Evolutionary conservation across 2,329 filamentous ascomycete species (phyloP).

Genomic region (Fusarium austroafricanum): DNA sequence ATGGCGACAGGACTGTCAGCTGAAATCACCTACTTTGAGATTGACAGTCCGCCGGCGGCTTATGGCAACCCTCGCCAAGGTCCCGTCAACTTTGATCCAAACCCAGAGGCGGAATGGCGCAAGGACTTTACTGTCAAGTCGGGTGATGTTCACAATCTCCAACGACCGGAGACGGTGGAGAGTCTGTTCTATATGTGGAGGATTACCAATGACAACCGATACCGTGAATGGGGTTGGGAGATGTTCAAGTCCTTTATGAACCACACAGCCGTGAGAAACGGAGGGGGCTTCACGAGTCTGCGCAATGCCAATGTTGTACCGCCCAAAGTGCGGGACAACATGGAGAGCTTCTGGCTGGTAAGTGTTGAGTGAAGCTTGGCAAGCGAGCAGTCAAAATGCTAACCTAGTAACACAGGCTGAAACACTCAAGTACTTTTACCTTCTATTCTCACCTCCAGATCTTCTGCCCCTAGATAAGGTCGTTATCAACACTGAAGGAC

Average conservation of each 20-base stretch:
- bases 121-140: conserved; percentile 82
- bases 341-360: conserved; percentile 99
- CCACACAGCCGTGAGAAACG: conserved; percentile 81
- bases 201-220: conserved; percentile 89
- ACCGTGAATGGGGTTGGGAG: conserved; percentile 97
- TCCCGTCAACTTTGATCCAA: conserved; percentile 62
- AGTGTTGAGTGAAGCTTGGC: conserved; percentile 49
- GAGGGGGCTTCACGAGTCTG: conserved; percentile 85
- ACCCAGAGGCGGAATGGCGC: conserved; percentile 73
- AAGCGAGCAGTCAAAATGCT: conserved; percentile 6
- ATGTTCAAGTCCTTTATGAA: conserved; percentile 96
- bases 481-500: conserved; percentile 96
- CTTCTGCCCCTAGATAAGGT: conserved; percentile 86
- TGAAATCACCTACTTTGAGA: conserved; percentile 92
- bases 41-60: conserved; percentile 73
- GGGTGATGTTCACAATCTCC: conserved; percentile 92
- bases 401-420: conserved; percentile 73
- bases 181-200: conserved; percentile 98
- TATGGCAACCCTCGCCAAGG: conserved; percentile 64
- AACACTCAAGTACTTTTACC: conserved; percentile 97
- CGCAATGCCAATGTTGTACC: conserved; percentile 79
- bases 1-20: conserved; percentile 92
- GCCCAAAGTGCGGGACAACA: conserved; percentile 81
- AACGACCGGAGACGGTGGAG: conserved; percentile 96
- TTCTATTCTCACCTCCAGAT: conserved; percentile 88